These are phyloP conservation scores for Coprinellus micaceus DNA, from an alignment of 768 basidiomycete species.

Conservation along the genomic window DNA sequence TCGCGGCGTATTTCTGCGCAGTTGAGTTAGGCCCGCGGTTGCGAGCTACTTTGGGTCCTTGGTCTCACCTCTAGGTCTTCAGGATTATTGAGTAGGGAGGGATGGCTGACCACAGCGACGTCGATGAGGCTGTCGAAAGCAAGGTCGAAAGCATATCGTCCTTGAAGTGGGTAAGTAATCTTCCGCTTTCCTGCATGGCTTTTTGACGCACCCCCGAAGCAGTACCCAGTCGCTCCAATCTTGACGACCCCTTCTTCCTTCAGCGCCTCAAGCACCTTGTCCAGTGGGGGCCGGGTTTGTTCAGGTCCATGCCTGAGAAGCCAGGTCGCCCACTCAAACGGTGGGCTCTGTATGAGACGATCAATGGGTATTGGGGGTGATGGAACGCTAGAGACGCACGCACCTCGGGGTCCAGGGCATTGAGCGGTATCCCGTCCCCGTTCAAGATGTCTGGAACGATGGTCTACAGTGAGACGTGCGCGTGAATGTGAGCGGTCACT, in stretches of 20 bases:
- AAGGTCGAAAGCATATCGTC: slow-evolving; percentile 58
- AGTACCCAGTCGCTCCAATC: slow-evolving; percentile 65
- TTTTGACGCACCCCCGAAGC: slow-evolving; percentile 53
- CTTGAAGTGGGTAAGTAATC: slow-evolving; percentile 21
- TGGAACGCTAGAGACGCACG: slow-evolving; percentile 22
- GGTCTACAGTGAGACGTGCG: slow-evolving; percentile 23
- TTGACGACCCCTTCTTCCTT: slow-evolving; percentile 54
- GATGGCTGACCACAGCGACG: slow-evolving; percentile 53
- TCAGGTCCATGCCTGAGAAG: slow-evolving; percentile 36
- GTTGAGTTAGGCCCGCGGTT: neutral
- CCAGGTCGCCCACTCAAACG: slow-evolving; percentile 30
- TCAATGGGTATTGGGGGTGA: slow-evolving; percentile 26
- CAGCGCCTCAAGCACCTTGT: slow-evolving; percentile 55
- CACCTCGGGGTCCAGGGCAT: slow-evolving; percentile 32
- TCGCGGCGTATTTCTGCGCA: slow-evolving; percentile 42
- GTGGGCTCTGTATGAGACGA: neutral
- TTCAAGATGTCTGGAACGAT: slow-evolving; percentile 40
- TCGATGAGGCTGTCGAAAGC: slow-evolving; percentile 52
- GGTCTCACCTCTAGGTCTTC: slow-evolving; percentile 56
- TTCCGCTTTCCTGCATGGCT: neutral
- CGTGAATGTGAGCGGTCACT: no score
- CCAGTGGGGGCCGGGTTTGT: slow-evolving; percentile 43
- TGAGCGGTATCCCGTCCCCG: slow-evolving; percentile 37
- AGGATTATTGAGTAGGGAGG: slow-evolving; percentile 56
- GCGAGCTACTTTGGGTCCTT: neutral